Base-by-base conservation (phyloP, 352 stramenopile genomes). In the Thraustochytrium sp. region DNA sequence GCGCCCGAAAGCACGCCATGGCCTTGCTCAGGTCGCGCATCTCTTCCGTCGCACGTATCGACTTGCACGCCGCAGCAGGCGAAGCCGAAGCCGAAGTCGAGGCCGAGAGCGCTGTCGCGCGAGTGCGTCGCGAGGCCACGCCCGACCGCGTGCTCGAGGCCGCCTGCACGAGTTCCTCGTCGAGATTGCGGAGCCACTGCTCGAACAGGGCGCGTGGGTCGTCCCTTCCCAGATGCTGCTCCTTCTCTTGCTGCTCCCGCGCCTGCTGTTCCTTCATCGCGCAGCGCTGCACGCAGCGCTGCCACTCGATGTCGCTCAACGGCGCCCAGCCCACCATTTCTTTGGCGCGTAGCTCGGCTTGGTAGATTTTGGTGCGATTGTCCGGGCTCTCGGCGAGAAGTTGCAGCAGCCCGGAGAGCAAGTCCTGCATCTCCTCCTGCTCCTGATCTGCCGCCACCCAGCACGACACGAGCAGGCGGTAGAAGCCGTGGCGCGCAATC, bases 311-410 rank as follows among this genome's bases (percentile, higher is more conserved):
- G 36, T 72, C 59, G 5, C 11, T 34, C 9, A 72, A 5, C 34
- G 40, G 21, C 29, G 29, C 65, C 74, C 74, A 82, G 26, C 74
- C 74, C 3, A 51, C 49, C 1, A 82, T 82, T 34, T 82, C 74
- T 31, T 82, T 82, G 40, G 74, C 74, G n/a, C 74, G 51, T 21
- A 82, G 56, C 74, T 82, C 74, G 16, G 74, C 74, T 40, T 82
- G 51, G 42, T 82, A 82, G 21, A 82, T 56, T 18, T 54, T 56
- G 18, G 74, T 36, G 4, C 74, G 23, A 36, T 82, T 82, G 8
- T 16, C 16, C 0, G 31, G 21, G 38, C 78, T 82, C 16, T 76
- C n/a, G 18, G 74, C 74, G 0, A 82, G 13, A 1, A 26, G 18
- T 13, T 46, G 65, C 51, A 82, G 36, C 8, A 82, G 34, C n/a